A percentile compares a stretch with the other conserved stretches of the same genome.
These are phyloP conservation scores for Coemansia sp. DNA, from an alignment of 192 early-diverging fungal species.

Conservation along the genomic window DNA sequence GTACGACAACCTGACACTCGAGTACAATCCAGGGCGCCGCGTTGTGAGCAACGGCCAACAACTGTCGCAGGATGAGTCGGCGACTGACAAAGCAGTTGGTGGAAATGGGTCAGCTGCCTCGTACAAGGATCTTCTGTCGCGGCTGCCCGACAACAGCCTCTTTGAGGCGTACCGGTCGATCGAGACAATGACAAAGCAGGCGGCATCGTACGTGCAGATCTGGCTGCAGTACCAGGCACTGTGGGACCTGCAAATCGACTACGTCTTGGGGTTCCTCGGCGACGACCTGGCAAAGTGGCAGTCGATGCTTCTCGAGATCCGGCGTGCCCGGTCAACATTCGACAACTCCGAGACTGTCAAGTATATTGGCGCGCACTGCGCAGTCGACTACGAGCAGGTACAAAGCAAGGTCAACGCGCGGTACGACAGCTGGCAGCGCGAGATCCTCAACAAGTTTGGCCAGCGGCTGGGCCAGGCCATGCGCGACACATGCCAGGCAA, in stretches of 20 bases:
- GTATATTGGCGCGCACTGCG: constrained; percentile 77
- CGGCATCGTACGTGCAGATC: constrained; percentile 81
- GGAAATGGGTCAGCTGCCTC: not conserved
- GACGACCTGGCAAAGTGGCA: constrained; percentile 92
- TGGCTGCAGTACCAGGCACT: constrained; percentile 99
- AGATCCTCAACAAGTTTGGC: constrained; percentile 91
- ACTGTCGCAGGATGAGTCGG: not conserved
- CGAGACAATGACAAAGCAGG: constrained; percentile 72
- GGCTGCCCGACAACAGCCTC: constrained; percentile 67
- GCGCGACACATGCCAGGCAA: constrained; percentile 70
- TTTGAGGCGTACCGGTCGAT: constrained; percentile 80
- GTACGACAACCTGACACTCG: constrained; percentile 56
- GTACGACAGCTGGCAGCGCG: constrained; percentile 97
- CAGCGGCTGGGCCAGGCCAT: constrained; percentile 75
- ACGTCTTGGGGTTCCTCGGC: constrained; percentile 78
- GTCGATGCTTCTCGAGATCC: constrained; percentile 90
- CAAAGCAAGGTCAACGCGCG: constrained; percentile 96
- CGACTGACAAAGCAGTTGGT: not conserved
- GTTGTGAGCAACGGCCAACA: constrained; percentile 1
- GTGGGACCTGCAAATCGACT: constrained; percentile 93
- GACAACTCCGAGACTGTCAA: constrained; percentile 92
- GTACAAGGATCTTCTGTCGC: constrained; percentile 61
- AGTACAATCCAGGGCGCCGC: constrained; percentile 57
- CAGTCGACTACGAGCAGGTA: constrained; percentile 97
- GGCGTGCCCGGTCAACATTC: constrained; percentile 90